A percentile compares a stretch with the other conserved stretches of the same genome.
phyloP scores from a whole-genome alignment of 306 rosid genomes.

The Vachellia pachyceras region DNA sequence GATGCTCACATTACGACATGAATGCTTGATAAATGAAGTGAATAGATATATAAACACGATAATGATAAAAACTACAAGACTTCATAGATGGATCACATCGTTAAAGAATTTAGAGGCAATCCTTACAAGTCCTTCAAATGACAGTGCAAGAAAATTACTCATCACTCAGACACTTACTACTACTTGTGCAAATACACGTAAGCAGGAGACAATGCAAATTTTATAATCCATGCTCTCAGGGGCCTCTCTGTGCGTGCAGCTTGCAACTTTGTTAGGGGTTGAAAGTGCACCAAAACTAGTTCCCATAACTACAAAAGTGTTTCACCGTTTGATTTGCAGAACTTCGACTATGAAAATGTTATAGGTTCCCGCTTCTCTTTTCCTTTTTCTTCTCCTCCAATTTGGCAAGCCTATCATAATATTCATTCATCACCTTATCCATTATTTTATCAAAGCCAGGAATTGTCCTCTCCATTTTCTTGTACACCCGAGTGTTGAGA shows the following conservation, averaged over 20 bases:
- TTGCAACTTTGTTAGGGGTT: background rate
- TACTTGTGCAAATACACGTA: background rate
- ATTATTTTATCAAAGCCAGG: slow-evolving; percentile 63
- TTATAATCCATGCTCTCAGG: background rate
- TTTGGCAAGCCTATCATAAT: slow-evolving; percentile 25
- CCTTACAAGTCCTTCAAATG: background rate
- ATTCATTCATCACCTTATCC: slow-evolving; percentile 44
- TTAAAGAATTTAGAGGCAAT: background rate
- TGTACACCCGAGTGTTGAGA: slow-evolving; percentile 28
- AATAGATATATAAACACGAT: background rate
- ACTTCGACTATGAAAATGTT: slow-evolving; percentile 14
- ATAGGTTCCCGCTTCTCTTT: slow-evolving; percentile 36
- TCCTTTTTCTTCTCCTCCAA: slow-evolving; percentile 40
- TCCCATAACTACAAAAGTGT: slow-evolving; percentile 17
- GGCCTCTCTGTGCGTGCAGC: background rate
- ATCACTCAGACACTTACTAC: background rate
- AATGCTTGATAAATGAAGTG: background rate
- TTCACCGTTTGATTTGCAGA: slow-evolving; percentile 34
- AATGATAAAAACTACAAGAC: background rate
- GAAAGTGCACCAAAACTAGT: background rate
- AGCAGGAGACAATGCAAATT: background rate
- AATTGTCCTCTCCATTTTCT: slow-evolving; percentile 38
- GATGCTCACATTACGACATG: background rate
- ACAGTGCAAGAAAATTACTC: background rate
- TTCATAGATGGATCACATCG: background rate